Evolutionary conservation across 1,284 basidiomycete species (phyloP).

Genomic region (Bjerkandera adusta): DNA sequence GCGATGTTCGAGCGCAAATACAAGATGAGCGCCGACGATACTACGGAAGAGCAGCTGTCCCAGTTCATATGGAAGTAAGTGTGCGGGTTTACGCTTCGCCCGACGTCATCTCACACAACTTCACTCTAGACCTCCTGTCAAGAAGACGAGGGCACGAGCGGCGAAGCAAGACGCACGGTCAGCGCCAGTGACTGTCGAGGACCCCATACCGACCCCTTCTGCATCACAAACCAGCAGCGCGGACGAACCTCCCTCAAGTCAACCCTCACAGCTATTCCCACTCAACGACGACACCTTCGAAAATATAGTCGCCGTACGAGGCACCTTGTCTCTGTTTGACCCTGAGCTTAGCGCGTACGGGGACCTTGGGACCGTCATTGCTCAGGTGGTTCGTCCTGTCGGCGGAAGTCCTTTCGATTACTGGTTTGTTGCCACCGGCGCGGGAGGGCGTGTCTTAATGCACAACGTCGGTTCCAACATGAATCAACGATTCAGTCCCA

Average conservation of each 20-base stretch:
- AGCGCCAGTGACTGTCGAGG: constrained; percentile 14
- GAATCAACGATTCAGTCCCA: constrained; percentile 71
- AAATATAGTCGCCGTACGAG: no score
- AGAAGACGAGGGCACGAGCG: constrained; percentile 24
- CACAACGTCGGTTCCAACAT: constrained; percentile 69
- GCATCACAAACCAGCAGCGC: constrained; percentile 8
- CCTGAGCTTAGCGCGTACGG: no score
- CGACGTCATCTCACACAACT: constrained; percentile 1
- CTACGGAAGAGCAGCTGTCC: constrained; percentile 66
- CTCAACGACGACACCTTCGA: no score
- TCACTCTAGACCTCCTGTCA: constrained; percentile 35
- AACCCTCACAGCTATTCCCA: no score
- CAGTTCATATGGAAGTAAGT: constrained; percentile 79
- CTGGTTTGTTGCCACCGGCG: constrained; percentile 61
- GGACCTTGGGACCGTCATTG: constrained; percentile 65
- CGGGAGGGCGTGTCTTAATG: constrained; percentile 50
- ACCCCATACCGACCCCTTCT: constrained; percentile 15
- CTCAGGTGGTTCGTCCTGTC: constrained; percentile 59
- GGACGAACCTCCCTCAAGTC: no score
- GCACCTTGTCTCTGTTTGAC: no score
- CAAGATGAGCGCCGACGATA: constrained; percentile 67
- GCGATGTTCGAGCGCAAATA: constrained; percentile 95
- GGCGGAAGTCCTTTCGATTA: constrained; percentile 48
- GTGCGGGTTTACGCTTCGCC: no score
- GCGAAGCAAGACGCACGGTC: constrained; percentile 6